Percentiles rank a stretch among this genome's conserved stretches.
Evolutionary conservation across 495 filamentous ascomycete species (phyloP).

Genomic region (Letharia columbiana): DNA sequence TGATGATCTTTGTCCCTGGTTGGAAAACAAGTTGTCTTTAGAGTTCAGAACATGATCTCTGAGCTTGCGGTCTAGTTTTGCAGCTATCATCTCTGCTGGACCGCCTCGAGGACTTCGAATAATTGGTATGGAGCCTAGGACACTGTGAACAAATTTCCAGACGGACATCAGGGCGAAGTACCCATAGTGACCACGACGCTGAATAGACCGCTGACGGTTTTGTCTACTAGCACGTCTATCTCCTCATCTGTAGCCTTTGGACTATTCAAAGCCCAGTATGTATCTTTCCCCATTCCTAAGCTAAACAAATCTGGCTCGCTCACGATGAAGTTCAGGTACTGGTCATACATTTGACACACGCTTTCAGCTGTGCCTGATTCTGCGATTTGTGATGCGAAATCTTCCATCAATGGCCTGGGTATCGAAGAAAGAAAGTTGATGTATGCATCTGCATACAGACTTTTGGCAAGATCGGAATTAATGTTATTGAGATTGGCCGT

Average conservation of each 20-base stretch:
- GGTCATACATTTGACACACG: conserved; percentile 89
- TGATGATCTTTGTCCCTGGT: conserved; percentile 43
- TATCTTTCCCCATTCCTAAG: conserved; percentile 76
- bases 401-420: conserved; percentile 84
- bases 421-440: conserved; percentile 97
- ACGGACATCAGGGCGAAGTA: conserved; percentile 30
- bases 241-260: conserved; percentile 82
- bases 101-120: conserved; percentile 87
- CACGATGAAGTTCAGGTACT: conserved; percentile 97
- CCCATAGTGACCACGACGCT: conserved; percentile 97
- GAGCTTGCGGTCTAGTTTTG: conserved; percentile 88
- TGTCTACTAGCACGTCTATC: conserved; percentile 76
- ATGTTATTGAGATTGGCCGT: conserved; percentile 70
- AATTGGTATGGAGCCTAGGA: conserved; percentile 76
- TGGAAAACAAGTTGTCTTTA: conserved; percentile 86
- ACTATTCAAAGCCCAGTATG: conserved; percentile 93
- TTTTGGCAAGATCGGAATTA: conserved; percentile 75
- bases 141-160: neutral
- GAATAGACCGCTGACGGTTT: conserved; percentile 88
- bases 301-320: conserved; percentile 94
- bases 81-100: conserved; percentile 88
- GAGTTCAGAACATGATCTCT: conserved; percentile 96
- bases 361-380: conserved; percentile 73
- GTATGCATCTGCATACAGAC: conserved; percentile 87
- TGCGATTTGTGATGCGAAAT: conserved; percentile 85